Percentiles rank a stretch among this genome's conserved stretches.
phyloP scores from a whole-genome alignment of 2,329 filamentous ascomycete genomes.

The Amauroascus verrucosus region DNA sequence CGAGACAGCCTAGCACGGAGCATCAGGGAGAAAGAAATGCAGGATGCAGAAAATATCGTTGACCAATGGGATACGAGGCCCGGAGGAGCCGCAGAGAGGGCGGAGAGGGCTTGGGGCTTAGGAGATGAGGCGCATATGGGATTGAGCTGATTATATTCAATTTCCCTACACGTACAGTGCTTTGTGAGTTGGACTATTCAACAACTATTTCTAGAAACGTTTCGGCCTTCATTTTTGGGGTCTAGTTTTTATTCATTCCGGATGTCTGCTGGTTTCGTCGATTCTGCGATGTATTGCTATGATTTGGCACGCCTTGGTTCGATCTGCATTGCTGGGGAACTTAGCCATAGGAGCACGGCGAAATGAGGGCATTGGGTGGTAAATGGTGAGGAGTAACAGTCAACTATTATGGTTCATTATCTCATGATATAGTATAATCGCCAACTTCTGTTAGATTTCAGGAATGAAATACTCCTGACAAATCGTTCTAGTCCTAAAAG shows the following conservation, averaged over 20 bases:
- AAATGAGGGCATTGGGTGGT: neutral
- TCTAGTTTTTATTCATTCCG: neutral
- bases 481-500: neutral
- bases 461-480: neutral
- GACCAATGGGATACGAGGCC: constrained; percentile 47
- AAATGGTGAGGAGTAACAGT: neutral
- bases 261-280: neutral
- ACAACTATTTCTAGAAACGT: too few relatives aligned
- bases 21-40: constrained; percentile 30
- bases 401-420: neutral
- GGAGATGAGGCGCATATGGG: constrained; percentile 79
- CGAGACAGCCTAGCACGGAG: constrained; percentile 20
- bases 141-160: constrained; percentile 49
- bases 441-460: neutral
- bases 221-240: too few relatives aligned
- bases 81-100: constrained; percentile 42
- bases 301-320: neutral
- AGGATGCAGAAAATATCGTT: constrained; percentile 39
- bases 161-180: neutral
- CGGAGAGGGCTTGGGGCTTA: constrained; percentile 56
- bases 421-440: neutral
- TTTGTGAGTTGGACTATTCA: too few relatives aligned
- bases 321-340: neutral
- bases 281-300: neutral
- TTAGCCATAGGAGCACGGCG: neutral